Evolutionary conservation across 768 basidiomycete species (phyloP), one percentile per base, ranked within the genome.

Genomic region (Pleurotus djamor): DNA sequence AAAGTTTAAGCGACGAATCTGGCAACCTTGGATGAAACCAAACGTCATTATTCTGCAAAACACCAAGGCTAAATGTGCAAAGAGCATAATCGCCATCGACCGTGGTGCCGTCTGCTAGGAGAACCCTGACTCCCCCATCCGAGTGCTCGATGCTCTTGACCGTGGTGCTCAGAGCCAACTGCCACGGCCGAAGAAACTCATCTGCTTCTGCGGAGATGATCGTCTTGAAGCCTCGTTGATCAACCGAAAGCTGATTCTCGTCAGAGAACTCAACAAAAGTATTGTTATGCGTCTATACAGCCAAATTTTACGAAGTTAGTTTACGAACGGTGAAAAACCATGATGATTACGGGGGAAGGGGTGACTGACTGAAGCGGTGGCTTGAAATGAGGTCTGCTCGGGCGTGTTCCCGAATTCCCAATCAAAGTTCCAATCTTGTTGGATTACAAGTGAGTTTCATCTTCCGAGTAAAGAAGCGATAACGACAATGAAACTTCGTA

Each of bases 11-110:
- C 21, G 3, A 28, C 69, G 48, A 60, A 69, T 72, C 64, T 33
- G 87, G 88, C 16, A 88, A 66, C 7, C 70, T 16, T 1, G 88
- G 88, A 44, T 78, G 65, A 62, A 87, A 89, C 3, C 51, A 59
- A 4, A 89, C 82, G 60, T 88, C 86, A 32, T 78, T 71, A 59
- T 86, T 75, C 70, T 90, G 88, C 56, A 90, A 72, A 5, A 90
- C 88, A 0, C 88, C 88, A 1, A 87, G 67, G 60, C 87, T 88
- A 71, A 89, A 89, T 0, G 88, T 89, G 61, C 82, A 83, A 32
- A 90, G 65, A 3, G 81, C 85, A 66, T 86, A 84, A 52, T 87
- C 80, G 9, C 79, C 85, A 10, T 68, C 72, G 17, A 88, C 64
- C 1, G 41, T 70, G 34, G 69, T 61, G 1, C 83, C 84, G 58